phyloP scores from a whole-genome alignment of 2,329 filamentous ascomycete genomes.

The Calycina marina region DNA sequence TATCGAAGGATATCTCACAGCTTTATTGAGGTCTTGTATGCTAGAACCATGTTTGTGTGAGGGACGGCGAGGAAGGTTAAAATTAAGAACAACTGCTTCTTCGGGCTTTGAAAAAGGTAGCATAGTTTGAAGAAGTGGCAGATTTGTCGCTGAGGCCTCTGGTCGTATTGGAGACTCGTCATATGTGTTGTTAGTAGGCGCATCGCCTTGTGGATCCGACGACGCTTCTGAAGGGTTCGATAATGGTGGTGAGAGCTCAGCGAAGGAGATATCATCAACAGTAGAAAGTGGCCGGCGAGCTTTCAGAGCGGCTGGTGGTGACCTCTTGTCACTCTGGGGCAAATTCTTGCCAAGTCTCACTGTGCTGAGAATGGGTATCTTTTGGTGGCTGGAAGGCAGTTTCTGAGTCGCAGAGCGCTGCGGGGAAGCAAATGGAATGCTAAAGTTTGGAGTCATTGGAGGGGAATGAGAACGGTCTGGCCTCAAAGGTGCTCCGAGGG shows the following conservation, averaged over 20 bases:
- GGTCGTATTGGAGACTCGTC: constrained; percentile 5
- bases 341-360: constrained; percentile 4
- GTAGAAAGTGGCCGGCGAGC: constrained; percentile 10
- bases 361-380: constrained; percentile 1
- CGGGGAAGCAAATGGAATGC: constrained; percentile 17
- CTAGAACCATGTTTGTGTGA: constrained; percentile 15
- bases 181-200: constrained; percentile 6
- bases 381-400: no score
- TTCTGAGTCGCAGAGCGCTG: constrained; percentile 11
- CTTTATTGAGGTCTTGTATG: constrained; percentile 1
- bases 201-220: constrained; percentile 5
- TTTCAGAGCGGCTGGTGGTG: constrained; percentile 8
- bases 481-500: constrained; percentile 8
- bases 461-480: constrained; percentile 7
- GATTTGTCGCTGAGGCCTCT: not conserved
- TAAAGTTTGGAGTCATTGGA: constrained; percentile 19
- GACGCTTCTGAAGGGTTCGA: constrained; percentile 5
- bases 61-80: constrained; percentile 11
- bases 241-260: constrained; percentile 4
- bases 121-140: constrained; percentile 9
- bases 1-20: constrained; percentile 1
- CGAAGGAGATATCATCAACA: constrained; percentile 9
- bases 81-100: constrained; percentile 7
- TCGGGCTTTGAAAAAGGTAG: constrained; percentile 7
- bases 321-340: constrained; percentile 8